Evolutionary conservation across 805 yeast species (phyloP), one percentile per base, ranked within the genome.

Genomic region (Myxozyma melibiosi): DNA sequence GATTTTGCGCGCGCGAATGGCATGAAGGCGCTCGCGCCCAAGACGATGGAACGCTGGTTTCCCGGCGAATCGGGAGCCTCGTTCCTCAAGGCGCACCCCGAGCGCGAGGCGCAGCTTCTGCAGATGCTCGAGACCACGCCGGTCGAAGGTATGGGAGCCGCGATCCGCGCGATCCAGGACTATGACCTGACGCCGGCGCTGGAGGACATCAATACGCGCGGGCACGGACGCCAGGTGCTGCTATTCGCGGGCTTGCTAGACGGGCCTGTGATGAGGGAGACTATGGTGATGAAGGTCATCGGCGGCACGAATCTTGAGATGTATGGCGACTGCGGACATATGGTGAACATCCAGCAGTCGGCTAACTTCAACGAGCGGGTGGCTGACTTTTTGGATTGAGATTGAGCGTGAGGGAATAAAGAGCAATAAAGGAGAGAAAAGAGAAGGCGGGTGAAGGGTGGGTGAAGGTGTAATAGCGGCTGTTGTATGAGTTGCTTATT

Each of bases 41-140:
- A 20, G 33, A 58, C 64, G 2, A 35, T 60, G 34, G 59, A 41
- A 14, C 40, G 62, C 14, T 60, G 64, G 64, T 60, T 60, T 28
- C 64, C 64, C 2, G 61, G 55, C 18, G 48, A 41, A 3, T 33
- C 33, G 33, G 63, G 64, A 4, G 33, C 31, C 20, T 27, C 28
- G 50, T 60, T 57, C 37, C 40, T 55, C 24, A 37, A 34, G 9
- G 44, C 22, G 39, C 47, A 60, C 28, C 11, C 45, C 4, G 18
- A 14, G 8, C 55, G 64, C 16, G 54, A 31, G 28, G 34, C 14
- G 4, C 59, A 60, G 22, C n/a, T 60, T 6, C 38, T 33, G n/a
- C 31, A 27, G 35, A 55, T 60, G 61, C 41, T 55, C 24, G 28
- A 40, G 16, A 44, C 40, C 43, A 28, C 63, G 24, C 37, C 38